These are phyloP conservation scores for Crithidia bombi DNA, from an alignment of 208 protist genomes.

Conservation along the genomic window DNA sequence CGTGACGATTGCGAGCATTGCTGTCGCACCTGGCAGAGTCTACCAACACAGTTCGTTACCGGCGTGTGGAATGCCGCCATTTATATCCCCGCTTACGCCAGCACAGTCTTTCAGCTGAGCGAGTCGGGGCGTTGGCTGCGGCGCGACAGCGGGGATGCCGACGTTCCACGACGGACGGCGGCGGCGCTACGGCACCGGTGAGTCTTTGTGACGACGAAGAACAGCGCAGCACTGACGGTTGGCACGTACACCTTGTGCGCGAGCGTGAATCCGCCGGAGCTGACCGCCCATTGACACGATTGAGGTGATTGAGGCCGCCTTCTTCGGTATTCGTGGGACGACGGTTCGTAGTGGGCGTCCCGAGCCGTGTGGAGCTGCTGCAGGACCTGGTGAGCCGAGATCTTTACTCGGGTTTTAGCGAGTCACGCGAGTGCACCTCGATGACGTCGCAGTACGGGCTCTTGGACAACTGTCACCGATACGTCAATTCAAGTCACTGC, in stretches of 20 bases:
- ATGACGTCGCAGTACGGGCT: constrained; percentile 41
- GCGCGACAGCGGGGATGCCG: constrained; percentile 28
- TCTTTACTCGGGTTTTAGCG: constrained; percentile 64
- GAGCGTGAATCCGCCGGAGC: constrained; percentile 12
- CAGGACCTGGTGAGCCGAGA: constrained; percentile 39
- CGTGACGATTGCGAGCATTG: constrained; percentile 22
- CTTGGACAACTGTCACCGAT: constrained; percentile 36
- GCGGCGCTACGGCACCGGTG: constrained; percentile 47
- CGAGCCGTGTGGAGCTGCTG: constrained; percentile 44
- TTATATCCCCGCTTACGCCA: constrained; percentile 53
- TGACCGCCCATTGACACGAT: constrained; percentile 39
- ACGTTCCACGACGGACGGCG: constrained; percentile 54
- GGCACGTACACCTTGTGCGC: constrained; percentile 69
- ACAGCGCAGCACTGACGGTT: constrained; percentile 28
- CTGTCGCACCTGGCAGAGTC: constrained; percentile 40
- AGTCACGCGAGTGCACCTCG: constrained; percentile 36
- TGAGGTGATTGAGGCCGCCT: constrained; percentile 41
- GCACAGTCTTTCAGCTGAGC: constrained; percentile 52
- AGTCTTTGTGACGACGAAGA: constrained; percentile 33
- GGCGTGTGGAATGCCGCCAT: constrained; percentile 36
- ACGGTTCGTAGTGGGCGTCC: constrained; percentile 58
- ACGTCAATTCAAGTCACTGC: constrained; percentile 51
- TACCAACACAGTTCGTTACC: constrained; percentile 54
- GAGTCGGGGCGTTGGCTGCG: constrained; percentile 29
- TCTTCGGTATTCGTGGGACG: constrained; percentile 54